These are phyloP conservation scores for Medicago lupulina DNA, from an alignment of 306 rosid genomes.

Conservation along the genomic window DNA sequence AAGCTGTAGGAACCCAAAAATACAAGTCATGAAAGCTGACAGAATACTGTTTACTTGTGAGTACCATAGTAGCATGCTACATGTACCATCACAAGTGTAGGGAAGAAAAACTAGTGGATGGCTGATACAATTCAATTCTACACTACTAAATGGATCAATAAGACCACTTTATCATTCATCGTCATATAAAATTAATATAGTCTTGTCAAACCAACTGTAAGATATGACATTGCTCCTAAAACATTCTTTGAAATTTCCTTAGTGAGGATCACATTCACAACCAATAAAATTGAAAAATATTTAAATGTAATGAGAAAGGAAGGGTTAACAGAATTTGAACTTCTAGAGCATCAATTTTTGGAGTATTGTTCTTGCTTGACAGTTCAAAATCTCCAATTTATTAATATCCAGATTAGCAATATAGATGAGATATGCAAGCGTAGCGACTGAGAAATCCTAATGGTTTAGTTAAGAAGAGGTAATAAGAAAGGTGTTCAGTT, in stretches of 20 bases:
- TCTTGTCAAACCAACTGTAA: not conserved
- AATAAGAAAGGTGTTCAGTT: not conserved
- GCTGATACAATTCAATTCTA: not conserved
- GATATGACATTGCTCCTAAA: not conserved
- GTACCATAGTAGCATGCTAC: not conserved
- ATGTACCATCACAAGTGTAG: not conserved
- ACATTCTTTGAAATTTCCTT: not conserved
- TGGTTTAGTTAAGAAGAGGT: not conserved
- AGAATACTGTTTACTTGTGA: not conserved
- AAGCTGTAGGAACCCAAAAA: not conserved
- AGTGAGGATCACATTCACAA: not conserved
- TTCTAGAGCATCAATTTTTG: not conserved
- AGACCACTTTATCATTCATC: not conserved
- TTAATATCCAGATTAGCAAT: not conserved
- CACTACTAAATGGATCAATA: not conserved
- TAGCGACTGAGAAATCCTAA: not conserved
- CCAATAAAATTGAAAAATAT: not conserved
- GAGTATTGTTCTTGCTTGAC: not conserved
- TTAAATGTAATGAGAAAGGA: not conserved
- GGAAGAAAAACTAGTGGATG: not conserved
- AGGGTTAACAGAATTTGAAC: not conserved
- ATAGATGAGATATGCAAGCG: not conserved
- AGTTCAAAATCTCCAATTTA: not conserved
- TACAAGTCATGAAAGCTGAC: not conserved
- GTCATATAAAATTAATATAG: not conserved